phyloP scores from a whole-genome alignment of 179 eudicot species.

The Beta corolliflora region DNA sequence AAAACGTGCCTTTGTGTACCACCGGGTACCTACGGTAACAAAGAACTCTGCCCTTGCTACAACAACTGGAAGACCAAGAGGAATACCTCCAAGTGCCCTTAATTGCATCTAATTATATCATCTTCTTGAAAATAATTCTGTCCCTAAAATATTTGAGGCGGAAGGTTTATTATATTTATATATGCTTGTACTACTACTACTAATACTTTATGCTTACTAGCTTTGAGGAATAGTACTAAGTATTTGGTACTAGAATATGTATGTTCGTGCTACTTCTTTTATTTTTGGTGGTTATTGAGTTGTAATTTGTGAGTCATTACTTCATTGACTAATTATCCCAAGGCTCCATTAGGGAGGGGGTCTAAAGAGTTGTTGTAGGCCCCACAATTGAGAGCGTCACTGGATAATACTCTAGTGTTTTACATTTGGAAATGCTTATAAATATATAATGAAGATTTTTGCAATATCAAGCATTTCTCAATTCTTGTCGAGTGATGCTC shows the following conservation, averaged over 20 bases:
- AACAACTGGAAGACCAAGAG: slow-evolving; percentile 49
- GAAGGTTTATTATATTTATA: no score
- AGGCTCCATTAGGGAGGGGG: not conserved
- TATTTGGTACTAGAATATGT: not conserved
- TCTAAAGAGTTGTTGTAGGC: not conserved
- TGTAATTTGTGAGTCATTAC: not conserved
- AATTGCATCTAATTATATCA: not conserved
- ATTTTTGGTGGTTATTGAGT: not conserved
- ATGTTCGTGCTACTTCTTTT: not conserved
- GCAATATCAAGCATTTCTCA: no score
- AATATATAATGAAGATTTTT: no score
- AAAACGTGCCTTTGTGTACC: slow-evolving; percentile 45
- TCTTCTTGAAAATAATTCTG: no score
- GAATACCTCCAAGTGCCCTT: slow-evolving; percentile 51
- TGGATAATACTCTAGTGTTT: not conserved
- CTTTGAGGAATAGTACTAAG: not conserved
- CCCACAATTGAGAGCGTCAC: not conserved
- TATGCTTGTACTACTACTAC: not conserved
- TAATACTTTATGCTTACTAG: not conserved
- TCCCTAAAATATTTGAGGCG: no score
- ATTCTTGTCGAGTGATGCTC: no score
- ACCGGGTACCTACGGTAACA: slow-evolving; percentile 41
- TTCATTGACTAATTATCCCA: not conserved
- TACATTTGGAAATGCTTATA: not conserved
- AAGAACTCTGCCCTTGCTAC: slow-evolving; percentile 47